Conservation (phyloP, 2,329 filamentous ascomycete genomes). For the Malbranchea cinnamomea region DNA sequence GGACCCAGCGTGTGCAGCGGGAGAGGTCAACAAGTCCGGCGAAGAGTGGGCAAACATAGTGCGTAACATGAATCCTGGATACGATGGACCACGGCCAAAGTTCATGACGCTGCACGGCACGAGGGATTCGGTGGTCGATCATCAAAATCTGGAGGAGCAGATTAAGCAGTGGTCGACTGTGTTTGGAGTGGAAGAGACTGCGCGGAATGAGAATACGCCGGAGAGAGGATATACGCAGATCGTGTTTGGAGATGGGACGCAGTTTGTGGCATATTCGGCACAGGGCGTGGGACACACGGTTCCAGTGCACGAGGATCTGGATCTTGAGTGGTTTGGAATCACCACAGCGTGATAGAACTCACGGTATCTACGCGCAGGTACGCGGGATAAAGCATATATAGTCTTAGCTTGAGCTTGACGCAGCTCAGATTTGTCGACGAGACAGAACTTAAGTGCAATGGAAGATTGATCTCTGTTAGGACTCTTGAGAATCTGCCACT, state of each 20-base stretch:
- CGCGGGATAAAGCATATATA: too few species aligned
- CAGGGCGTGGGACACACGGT: conserved; percentile 1
- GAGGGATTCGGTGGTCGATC: conserved; percentile 18
- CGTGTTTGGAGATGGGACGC: conserved; percentile 2
- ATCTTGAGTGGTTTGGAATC: conserved; percentile 4
- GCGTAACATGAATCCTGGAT: conserved; percentile 20
- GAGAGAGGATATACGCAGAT: conserved; percentile 3
- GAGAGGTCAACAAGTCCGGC: conserved; percentile 30
- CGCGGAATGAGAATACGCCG: conserved; percentile 1
- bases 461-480: too few species aligned
- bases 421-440: too few species aligned
- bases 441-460: too few species aligned
- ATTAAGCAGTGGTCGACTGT: conserved; percentile 15
- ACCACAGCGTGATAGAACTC: too few species aligned
- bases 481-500: too few species aligned
- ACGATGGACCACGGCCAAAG: conserved; percentile 19
- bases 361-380: too few species aligned
- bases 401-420: too few species aligned
- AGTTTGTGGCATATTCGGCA: conserved; percentile 1
- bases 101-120: conserved; percentile 24
- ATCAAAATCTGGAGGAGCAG: conserved; percentile 13
- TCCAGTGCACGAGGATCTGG: background rate
- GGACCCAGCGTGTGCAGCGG: conserved; percentile 39
- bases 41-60: conserved; percentile 22
- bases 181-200: background rate